Conservation (phyloP, 73 alveolate species). For the Paramecium primaurelia region DNA sequence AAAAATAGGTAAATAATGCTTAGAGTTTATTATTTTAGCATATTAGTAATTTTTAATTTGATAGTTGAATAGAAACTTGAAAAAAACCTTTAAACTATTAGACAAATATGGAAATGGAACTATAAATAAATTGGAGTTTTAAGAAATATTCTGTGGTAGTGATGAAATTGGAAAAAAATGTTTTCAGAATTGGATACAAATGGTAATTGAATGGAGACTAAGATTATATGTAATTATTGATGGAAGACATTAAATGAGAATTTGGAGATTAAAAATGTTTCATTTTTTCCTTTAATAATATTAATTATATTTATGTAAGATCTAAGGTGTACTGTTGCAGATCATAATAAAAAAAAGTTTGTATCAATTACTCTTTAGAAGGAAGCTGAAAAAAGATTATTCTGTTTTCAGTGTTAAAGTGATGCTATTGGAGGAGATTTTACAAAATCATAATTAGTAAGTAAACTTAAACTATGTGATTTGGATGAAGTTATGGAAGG, state of each 20-base stretch:
- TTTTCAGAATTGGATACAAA: neutral
- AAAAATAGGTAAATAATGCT: neutral
- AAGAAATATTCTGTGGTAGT: conserved; percentile 14
- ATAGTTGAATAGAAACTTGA: neutral
- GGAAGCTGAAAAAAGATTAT: conserved; percentile 1
- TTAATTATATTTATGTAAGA: conserved; percentile 17
- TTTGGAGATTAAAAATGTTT: neutral
- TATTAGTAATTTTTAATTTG: neutral
- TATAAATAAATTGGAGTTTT: neutral
- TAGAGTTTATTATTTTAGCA: neutral
- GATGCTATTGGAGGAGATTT: neutral
- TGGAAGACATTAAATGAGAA: neutral
- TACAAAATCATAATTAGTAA: neutral
- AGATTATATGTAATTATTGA: neutral
- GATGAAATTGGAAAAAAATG: neutral
- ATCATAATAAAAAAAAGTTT: conserved; percentile 30
- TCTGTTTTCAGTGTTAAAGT: neutral
- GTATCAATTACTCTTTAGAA: conserved; percentile 12
- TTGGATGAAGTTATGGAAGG: conserved; percentile 46
- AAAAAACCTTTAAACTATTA: neutral
- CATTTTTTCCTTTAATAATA: neutral
- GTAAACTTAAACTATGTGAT: neutral
- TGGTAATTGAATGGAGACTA: conserved; percentile 1
- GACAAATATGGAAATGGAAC: conserved; percentile 47
- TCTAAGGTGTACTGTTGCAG: neutral